These are phyloP conservation scores for Saturnispora diversa DNA, from an alignment of 805 yeast species.

Conservation along the genomic window DNA sequence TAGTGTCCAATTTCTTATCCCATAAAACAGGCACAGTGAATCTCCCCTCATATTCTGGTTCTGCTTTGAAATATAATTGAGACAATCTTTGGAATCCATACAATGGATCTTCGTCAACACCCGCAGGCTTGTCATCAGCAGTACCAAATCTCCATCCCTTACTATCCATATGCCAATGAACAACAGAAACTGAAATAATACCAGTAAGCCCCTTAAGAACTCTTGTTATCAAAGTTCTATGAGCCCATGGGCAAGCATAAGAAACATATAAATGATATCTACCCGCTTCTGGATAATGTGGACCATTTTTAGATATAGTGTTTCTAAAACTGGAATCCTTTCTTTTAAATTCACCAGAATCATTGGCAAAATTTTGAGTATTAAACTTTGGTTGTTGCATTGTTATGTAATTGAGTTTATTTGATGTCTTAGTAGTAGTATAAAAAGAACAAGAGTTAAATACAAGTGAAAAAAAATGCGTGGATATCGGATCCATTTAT, in stretches of 20 bases:
- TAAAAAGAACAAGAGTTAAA: neutral
- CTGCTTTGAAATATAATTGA: slow-evolving; percentile 66
- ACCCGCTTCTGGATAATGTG: slow-evolving; percentile 64
- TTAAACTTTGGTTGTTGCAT: slow-evolving; percentile 4
- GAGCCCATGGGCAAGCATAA: slow-evolving; percentile 95
- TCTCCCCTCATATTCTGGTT: slow-evolving; percentile 71
- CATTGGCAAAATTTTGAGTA: slow-evolving; percentile 38
- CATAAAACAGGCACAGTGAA: slow-evolving; percentile 91
- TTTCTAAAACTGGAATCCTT: slow-evolving; percentile 50
- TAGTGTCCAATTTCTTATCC: slow-evolving; percentile 75
- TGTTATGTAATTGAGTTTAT: neutral
- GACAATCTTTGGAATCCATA: slow-evolving; percentile 53
- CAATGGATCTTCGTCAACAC: slow-evolving; percentile 49
- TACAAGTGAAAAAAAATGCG: neutral
- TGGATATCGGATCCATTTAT: neutral
- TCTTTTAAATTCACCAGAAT: slow-evolving; percentile 51
- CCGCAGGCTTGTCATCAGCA: slow-evolving; percentile 36
- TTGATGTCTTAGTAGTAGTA: neutral
- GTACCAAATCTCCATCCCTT: slow-evolving; percentile 81
- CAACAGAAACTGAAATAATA: slow-evolving; percentile 63
- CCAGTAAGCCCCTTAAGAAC: slow-evolving; percentile 63
- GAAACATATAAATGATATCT: slow-evolving; percentile 87
- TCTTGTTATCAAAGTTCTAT: slow-evolving; percentile 68
- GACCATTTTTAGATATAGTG: slow-evolving; percentile 46
- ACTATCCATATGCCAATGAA: slow-evolving; percentile 83